Evolutionary conservation across 176 grass and related monocot species (phyloP).

Genomic region (barley (Hordeum vulgare)): DNA sequence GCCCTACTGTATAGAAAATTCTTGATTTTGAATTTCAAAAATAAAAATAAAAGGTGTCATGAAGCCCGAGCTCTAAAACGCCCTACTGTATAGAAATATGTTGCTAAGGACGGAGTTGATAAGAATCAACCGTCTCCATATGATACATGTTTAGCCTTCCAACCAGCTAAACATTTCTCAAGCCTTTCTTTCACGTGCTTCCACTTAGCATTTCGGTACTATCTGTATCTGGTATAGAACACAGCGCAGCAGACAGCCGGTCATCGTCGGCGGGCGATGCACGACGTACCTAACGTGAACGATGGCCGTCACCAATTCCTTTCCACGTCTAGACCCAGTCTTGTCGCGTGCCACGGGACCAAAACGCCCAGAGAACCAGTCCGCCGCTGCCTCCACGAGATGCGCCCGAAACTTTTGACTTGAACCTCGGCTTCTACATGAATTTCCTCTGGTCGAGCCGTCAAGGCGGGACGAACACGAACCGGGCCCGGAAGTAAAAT

Average conservation of each 20-base stretch:
- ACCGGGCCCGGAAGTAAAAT: not conserved
- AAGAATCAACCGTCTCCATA: no score
- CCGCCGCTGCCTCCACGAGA: not conserved
- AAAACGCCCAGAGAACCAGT: not conserved
- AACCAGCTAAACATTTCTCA: no score
- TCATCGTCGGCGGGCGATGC: not conserved
- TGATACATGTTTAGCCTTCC: no score
- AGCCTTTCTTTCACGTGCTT: not conserved
- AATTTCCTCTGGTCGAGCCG: not conserved
- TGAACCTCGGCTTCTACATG: not conserved
- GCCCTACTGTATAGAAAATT: no score
- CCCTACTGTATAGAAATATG: no score
- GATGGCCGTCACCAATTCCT: not conserved
- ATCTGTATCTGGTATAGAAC: not conserved
- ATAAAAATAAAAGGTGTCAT: no score
- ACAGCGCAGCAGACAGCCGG: not conserved
- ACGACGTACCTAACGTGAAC: not conserved
- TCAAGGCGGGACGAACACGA: not conserved
- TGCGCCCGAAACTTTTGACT: slow-evolving; percentile 17
- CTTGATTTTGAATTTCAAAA: no score
- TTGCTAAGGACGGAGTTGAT: no score
- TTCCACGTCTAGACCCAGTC: not conserved
- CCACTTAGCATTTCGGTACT: no score
- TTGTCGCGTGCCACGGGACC: not conserved
- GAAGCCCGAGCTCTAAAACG: no score